phyloP scores from a whole-genome alignment of 1,284 basidiomycete species.

The Inonotus obliquus region DNA sequence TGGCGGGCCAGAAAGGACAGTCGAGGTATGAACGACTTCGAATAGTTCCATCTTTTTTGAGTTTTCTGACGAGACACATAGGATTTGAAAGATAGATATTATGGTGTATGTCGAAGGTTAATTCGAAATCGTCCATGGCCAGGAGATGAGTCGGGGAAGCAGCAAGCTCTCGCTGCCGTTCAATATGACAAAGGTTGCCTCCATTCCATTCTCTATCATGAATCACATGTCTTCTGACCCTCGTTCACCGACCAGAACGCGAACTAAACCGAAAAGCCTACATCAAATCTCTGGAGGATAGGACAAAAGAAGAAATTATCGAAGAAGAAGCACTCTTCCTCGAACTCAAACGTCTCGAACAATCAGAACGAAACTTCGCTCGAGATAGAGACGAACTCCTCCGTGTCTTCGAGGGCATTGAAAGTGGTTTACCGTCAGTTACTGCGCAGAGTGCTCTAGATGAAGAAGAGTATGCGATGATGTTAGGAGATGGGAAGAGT shows the following conservation, averaged over 20 bases:
- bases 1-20: conserved; percentile 46
- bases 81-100: conserved; percentile 96
- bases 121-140: conserved; percentile 80
- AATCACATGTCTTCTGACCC: neutral
- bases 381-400: conserved; percentile 89
- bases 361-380: conserved; percentile 86
- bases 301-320: conserved; percentile 84
- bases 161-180: conserved; percentile 64
- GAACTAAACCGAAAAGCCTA: conserved; percentile 90
- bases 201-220: neutral
- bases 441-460: conserved; percentile 41
- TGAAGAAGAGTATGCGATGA: conserved; percentile 40
- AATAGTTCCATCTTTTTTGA: neutral
- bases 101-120: conserved; percentile 86
- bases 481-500: conserved; percentile 35
- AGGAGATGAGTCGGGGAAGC: conserved; percentile 71
- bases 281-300: conserved; percentile 77
- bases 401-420: conserved; percentile 77
- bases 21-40: conserved; percentile 52
- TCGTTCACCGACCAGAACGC: conserved; percentile 49
- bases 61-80: conserved; percentile 29
- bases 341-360: conserved; percentile 91
- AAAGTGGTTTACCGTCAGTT: conserved; percentile 76
- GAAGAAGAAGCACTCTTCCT: conserved; percentile 97
- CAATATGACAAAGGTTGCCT: conserved; percentile 77